These are phyloP conservation scores for Calonectria fujianensis DNA, from an alignment of 2,329 filamentous ascomycete genomes.

Conservation along the genomic window DNA sequence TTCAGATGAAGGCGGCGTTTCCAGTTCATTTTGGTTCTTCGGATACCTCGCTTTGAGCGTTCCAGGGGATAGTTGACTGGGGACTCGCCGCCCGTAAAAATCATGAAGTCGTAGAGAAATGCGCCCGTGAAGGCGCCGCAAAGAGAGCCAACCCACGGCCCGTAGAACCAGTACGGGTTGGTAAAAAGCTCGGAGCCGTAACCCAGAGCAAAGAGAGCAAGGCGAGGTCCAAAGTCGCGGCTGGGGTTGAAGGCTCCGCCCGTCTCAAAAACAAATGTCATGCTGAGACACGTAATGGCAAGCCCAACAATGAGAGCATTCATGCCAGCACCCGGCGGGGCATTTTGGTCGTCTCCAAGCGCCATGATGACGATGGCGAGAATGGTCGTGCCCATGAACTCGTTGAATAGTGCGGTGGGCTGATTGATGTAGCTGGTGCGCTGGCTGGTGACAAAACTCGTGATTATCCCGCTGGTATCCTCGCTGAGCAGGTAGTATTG, in stretches of 20 bases:
- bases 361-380: constrained; percentile 11
- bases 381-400: constrained; percentile 23
- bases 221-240: constrained; percentile 22
- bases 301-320: constrained; percentile 3
- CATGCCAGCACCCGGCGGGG: constrained; percentile 4
- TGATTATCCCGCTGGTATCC: not conserved
- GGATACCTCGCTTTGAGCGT: not conserved
- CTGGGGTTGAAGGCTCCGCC: constrained; percentile 13
- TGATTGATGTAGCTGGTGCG: not conserved
- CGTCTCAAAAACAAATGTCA: constrained; percentile 8
- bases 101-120: constrained; percentile 24
- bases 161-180: constrained; percentile 13
- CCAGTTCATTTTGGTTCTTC: constrained; percentile 11
- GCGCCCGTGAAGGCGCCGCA: constrained; percentile 13
- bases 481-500: not conserved
- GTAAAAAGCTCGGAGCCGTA: constrained; percentile 12
- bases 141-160: constrained; percentile 14
- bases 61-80: constrained; percentile 9
- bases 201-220: not conserved
- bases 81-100: constrained; percentile 16
- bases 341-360: constrained; percentile 13
- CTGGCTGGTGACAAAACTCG: constrained; percentile 10
- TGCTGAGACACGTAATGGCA: constrained; percentile 1
- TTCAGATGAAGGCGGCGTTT: constrained; percentile 4
- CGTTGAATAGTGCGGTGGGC: constrained; percentile 13